Evolutionary conservation across 2,329 filamentous ascomycete genomes (phyloP).

Genomic region (Cladophialophora exuberans): DNA sequence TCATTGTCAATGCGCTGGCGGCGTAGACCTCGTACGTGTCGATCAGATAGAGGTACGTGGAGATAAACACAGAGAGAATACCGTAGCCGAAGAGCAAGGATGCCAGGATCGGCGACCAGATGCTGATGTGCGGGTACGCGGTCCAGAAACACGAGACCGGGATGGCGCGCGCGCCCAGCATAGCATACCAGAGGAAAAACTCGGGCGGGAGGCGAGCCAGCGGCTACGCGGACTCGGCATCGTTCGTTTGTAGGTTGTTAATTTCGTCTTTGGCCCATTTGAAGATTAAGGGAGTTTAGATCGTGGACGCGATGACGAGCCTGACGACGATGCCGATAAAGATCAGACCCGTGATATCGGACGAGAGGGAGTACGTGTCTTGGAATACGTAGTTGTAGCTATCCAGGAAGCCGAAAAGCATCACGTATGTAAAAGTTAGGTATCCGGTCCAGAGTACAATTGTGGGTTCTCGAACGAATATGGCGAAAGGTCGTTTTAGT

Average conservation of each 20-base stretch:
- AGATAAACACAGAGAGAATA: constrained; percentile 54
- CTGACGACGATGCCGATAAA: constrained; percentile 54
- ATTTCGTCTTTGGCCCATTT: background rate
- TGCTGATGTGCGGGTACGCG: constrained; percentile 46
- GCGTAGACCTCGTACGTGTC: constrained; percentile 59
- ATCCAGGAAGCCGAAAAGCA: constrained; percentile 44
- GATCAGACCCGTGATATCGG: constrained; percentile 48
- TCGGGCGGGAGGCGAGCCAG: constrained; percentile 46
- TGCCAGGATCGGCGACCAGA: constrained; percentile 56
- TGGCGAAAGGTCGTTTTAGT: constrained; percentile 45
- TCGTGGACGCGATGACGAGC: constrained; percentile 36
- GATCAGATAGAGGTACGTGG: constrained; percentile 61
- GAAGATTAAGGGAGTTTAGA: background rate
- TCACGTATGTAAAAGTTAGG: constrained; percentile 37
- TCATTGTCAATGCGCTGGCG: constrained; percentile 50
- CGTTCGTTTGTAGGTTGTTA: too few relatives aligned
- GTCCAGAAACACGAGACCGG: constrained; percentile 61
- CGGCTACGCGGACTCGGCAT: too few relatives aligned
- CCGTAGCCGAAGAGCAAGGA: constrained; percentile 57
- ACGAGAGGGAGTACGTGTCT: constrained; percentile 50
- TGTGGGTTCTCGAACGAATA: constrained; percentile 49
- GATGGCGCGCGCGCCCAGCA: constrained; percentile 53
- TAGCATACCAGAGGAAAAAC: constrained; percentile 57
- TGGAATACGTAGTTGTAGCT: constrained; percentile 57
- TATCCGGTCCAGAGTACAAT: constrained; percentile 36